Evolutionary conservation across 176 grass and related monocot genomes (phyloP).

Genomic region (Juncus inflexus): DNA sequence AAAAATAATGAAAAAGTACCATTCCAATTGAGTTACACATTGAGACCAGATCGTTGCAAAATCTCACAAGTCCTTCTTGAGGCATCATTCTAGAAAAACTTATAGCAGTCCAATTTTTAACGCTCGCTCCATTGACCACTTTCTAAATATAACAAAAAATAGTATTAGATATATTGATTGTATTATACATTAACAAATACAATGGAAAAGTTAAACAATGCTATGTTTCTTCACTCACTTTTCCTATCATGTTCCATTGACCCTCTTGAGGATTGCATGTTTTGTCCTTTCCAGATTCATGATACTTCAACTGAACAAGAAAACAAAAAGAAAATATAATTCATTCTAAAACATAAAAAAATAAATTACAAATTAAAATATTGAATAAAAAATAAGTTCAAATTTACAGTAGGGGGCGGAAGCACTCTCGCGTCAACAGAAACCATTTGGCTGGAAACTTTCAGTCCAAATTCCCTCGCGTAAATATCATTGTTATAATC

Average conservation of each 20-base stretch:
- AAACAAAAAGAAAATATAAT: slow-evolving; percentile 6
- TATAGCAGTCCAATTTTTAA: slow-evolving; percentile 63
- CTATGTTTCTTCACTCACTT: slow-evolving; percentile 27
- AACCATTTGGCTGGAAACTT: slow-evolving; percentile 40
- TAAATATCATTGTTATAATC: slow-evolving; percentile 39
- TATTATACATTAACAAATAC: neutral
- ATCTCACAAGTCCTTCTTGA: slow-evolving; percentile 38
- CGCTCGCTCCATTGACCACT: slow-evolving; percentile 65
- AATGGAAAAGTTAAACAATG: neutral
- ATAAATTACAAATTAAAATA: neutral
- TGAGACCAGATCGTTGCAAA: slow-evolving; percentile 45
- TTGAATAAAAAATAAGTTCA: neutral
- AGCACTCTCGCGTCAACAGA: slow-evolving; percentile 65
- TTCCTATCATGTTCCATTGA: slow-evolving; percentile 90
- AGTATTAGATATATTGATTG: neutral
- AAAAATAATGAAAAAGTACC: slow-evolving; percentile 30
- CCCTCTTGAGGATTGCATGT: slow-evolving; percentile 50
- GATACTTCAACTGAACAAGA: slow-evolving; percentile 69
- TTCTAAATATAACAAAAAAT: slow-evolving; percentile 30
- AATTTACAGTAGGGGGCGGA: slow-evolving; percentile 51
- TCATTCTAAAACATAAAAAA: neutral
- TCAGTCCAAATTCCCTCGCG: slow-evolving; percentile 72
- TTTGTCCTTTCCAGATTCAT: slow-evolving; percentile 60
- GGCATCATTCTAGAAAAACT: slow-evolving; percentile 48
- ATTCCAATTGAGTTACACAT: slow-evolving; percentile 74